These are phyloP conservation scores for Aspergillus kassunensis DNA, from an alignment of 495 filamentous ascomycete species.

Conservation along the genomic window DNA sequence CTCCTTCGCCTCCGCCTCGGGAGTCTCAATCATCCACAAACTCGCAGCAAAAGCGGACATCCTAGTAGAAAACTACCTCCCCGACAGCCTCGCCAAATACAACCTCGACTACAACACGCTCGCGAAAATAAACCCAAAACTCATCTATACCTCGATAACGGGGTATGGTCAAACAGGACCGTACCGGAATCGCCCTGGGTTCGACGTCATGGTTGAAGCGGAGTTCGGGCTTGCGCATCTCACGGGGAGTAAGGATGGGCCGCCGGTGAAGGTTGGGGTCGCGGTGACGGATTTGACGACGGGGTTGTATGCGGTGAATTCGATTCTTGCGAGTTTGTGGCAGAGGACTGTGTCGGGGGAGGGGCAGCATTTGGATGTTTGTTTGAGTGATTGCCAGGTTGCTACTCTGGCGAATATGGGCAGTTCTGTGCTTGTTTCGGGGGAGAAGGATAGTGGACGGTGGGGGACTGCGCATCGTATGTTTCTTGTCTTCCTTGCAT, in stretches of 20 bases:
- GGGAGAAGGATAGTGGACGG: slow-evolving; percentile 77
- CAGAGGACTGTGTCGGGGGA: slow-evolving; percentile 56
- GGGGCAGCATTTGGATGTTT: slow-evolving; percentile 91
- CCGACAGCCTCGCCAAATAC: slow-evolving; percentile 83
- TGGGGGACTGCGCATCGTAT: slow-evolving; percentile 96
- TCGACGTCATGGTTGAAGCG: slow-evolving; percentile 99
- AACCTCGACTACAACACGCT: slow-evolving; percentile 78
- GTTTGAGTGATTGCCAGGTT: slow-evolving; percentile 89
- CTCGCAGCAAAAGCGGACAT: slow-evolving; percentile 83
- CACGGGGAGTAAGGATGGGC: slow-evolving; percentile 78
- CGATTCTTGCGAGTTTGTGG: slow-evolving; percentile 83
- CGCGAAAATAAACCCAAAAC: slow-evolving; percentile 67
- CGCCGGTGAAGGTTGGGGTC: slow-evolving; percentile 95
- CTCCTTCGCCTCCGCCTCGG: background rate
- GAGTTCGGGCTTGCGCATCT: slow-evolving; percentile 99
- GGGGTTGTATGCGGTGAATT: slow-evolving; percentile 87
- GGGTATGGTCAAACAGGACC: slow-evolving; percentile 91
- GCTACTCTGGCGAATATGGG: slow-evolving; percentile 91
- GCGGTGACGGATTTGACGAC: slow-evolving; percentile 96
- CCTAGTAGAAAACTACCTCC: slow-evolving; percentile 94
- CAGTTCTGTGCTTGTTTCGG: slow-evolving; percentile 84
- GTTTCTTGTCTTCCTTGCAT: too few species aligned
- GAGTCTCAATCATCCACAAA: slow-evolving; percentile 62
- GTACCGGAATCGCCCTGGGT: slow-evolving; percentile 82
- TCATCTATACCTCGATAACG: slow-evolving; percentile 66